A percentile compares a stretch with the other conserved stretches of the same genome.
These are phyloP conservation scores for Pseudogymnoascus sp. DNA, from an alignment of 2,329 filamentous ascomycete genomes.

Conservation along the genomic window DNA sequence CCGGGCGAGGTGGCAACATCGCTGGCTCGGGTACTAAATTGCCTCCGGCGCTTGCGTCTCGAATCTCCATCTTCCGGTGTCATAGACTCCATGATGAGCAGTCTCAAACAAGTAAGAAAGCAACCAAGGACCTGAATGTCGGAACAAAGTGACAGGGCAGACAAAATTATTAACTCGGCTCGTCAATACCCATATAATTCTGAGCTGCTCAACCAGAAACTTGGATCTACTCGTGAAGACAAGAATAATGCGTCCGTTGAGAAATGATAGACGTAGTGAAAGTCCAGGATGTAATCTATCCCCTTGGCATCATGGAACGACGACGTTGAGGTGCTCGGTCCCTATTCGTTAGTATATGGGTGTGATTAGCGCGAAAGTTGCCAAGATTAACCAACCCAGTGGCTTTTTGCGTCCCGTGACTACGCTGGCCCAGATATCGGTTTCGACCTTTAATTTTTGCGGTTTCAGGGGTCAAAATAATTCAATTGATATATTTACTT, in stretches of 20 bases:
- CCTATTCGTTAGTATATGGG: not conserved
- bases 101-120: not conserved
- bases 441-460: too few relatives aligned
- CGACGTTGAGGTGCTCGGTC: not conserved
- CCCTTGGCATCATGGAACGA: not conserved
- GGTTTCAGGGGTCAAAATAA: too few relatives aligned
- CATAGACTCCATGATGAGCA: not conserved
- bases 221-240: not conserved
- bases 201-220: not conserved
- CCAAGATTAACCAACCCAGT: not conserved
- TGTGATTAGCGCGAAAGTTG: not conserved
- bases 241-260: not conserved
- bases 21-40: not conserved
- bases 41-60: not conserved
- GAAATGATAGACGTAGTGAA: not conserved
- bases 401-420: not conserved
- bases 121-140: not conserved
- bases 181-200: not conserved
- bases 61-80: not conserved
- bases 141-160: not conserved
- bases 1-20: slow-evolving; percentile 11
- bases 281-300: not conserved
- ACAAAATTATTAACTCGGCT: not conserved
- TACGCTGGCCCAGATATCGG: not conserved
- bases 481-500: too few relatives aligned